phyloP scores from a whole-genome alignment of 1,139 yeast species.

The Hyphopichia buzzinii region DNA sequence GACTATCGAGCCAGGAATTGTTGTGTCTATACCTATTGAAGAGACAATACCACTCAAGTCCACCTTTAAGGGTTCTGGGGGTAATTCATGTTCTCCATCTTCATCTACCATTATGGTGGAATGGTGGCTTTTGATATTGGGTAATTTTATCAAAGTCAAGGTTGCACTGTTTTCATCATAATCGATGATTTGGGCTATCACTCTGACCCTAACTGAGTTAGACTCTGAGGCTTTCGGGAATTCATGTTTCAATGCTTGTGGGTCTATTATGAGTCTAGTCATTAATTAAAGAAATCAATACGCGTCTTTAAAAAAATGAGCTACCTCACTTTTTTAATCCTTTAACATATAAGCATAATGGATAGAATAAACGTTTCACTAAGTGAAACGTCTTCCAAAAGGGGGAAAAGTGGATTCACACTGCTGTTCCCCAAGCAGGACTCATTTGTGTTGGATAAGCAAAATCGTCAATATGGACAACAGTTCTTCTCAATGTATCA shows the following conservation, averaged over 20 bases:
- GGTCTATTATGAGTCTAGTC: constrained; percentile 31
- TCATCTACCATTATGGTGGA: constrained; percentile 1
- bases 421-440: no score
- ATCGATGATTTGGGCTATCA: constrained; percentile 29
- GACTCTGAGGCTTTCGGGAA: constrained; percentile 24
- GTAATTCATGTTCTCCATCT: constrained; percentile 1
- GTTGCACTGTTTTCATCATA: constrained; percentile 12
- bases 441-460: constrained; percentile 15
- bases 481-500: constrained; percentile 80
- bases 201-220: constrained; percentile 20
- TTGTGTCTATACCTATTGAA: constrained; percentile 3
- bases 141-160: constrained; percentile 11
- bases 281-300: constrained; percentile 11
- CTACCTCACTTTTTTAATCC: not conserved
- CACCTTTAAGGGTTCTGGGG: not conserved
- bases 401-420: no score
- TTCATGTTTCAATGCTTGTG: constrained; percentile 16
- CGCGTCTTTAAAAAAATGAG: constrained; percentile 1
- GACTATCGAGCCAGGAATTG: constrained; percentile 6
- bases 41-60: not conserved
- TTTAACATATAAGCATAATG: no score
- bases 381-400: no score
- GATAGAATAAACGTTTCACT: no score
- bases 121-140: constrained; percentile 8
- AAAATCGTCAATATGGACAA: constrained; percentile 53